Base-by-base conservation (phyloP, 352 stramenopile genomes). In the Globisporangium okanoganense region DNA sequence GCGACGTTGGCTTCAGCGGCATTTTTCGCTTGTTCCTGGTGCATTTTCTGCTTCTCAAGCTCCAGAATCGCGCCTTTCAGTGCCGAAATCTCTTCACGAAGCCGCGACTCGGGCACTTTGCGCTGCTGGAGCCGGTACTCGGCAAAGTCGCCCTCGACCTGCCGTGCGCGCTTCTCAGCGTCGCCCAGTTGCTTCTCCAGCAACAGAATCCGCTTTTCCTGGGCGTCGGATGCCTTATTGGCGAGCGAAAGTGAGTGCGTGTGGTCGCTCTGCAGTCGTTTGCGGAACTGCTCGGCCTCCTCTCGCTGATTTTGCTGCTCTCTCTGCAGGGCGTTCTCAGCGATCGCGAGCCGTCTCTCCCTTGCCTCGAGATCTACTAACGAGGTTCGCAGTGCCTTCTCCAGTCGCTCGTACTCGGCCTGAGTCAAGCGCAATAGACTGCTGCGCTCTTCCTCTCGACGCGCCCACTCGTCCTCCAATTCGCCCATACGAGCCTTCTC, bases 391-490 rank as follows among this genome's bases (percentile, higher is more conserved):
- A 94, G 62, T 7, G 79, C 71, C 55, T 80, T 73, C 51, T 94
- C 82, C 4, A 94, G 70, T 2, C 70, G 70, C 49, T 90, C 73
- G 56, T 94, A 94, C 61, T 94, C 85, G 3, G 58, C 49, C 54
- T 91, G 85, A 0, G 84, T 70, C 0, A 65, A 50, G 6, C 73
- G 79, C 6, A 91, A 45, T 25, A 90, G 64, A 16, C 58, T 67
- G 45, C 71, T 88, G 10, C 82, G 70, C 49, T 94, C 84, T 69
- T 92, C 84, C 66, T 92, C 85, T 20, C 82, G 73, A 13, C 78
- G 71, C 12, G 82, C 85, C 85, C 85, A 92, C 61, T 92, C 82
- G 4, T 88, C 78, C 40, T 94, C 82, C 5, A 94, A 63, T 33
- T 88, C 79, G 18, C 85, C 72, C 82, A 94, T 94, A 6, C 85